phyloP scores from a whole-genome alignment of 2,329 filamentous ascomycete species.

The Karstenula rhodostoma region DNA sequence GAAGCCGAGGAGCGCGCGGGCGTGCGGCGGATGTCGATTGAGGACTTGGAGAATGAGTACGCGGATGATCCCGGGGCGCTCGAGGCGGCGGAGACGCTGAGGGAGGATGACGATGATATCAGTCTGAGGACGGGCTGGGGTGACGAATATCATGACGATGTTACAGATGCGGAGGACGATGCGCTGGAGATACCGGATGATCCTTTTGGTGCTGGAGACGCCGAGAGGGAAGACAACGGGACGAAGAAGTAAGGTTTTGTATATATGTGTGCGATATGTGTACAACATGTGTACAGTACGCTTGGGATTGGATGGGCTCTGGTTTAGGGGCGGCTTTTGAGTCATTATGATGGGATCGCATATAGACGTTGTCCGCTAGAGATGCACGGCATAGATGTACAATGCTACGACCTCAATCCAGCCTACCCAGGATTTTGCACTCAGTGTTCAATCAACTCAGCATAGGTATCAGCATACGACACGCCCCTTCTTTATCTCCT shows the following conservation, averaged over 20 bases:
- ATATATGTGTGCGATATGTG: constrained; percentile 2
- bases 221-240: constrained; percentile 37
- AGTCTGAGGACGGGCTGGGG: constrained; percentile 59
- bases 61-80: constrained; percentile 56
- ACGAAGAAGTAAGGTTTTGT: constrained; percentile 16
- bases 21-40: constrained; percentile 39
- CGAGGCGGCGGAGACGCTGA: constrained; percentile 48
- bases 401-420: not conserved
- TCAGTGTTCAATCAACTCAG: too few relatives aligned
- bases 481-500: not conserved
- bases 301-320: not conserved
- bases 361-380: constrained; percentile 3
- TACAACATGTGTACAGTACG: not conserved
- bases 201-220: constrained; percentile 56
- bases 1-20: constrained; percentile 56
- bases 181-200: constrained; percentile 51
- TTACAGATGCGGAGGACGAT: constrained; percentile 52
- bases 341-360: not conserved
- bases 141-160: constrained; percentile 54
- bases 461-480: too few relatives aligned
- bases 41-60: constrained; percentile 52
- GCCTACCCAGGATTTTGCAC: too few relatives aligned
- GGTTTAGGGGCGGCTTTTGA: not conserved
- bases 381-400: not conserved
- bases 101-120: constrained; percentile 62